phyloP scores from a whole-genome alignment of 2,329 filamentous ascomycete genomes.

The Rhytidhysteron rufulum region DNA sequence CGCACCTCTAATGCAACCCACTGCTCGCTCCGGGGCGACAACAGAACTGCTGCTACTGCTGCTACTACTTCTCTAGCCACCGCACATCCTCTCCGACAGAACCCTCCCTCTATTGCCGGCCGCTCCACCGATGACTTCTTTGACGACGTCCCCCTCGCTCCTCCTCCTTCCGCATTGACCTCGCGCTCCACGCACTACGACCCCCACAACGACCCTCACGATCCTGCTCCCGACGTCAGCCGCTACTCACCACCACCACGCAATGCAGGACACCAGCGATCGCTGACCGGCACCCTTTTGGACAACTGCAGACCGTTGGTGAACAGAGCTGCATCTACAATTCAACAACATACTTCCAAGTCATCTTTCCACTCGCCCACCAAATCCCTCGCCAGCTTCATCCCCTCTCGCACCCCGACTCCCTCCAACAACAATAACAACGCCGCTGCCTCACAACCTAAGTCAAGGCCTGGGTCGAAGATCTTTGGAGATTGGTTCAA shows the following conservation, averaged over 20 bases:
- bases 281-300: constrained; percentile 33
- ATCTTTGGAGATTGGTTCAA: constrained; percentile 51
- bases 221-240: constrained; percentile 23
- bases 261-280: constrained; percentile 26
- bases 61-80: no score
- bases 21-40: constrained; percentile 22
- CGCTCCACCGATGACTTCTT: constrained; percentile 18
- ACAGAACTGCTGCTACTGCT: no score
- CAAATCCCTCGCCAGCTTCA: constrained; percentile 38
- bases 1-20: constrained; percentile 27
- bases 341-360: constrained; percentile 37
- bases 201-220: constrained; percentile 23
- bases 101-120: constrained; percentile 15
- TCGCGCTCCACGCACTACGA: constrained; percentile 29
- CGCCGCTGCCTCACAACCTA: constrained; percentile 28
- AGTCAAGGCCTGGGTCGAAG: constrained; percentile 20
- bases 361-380: constrained; percentile 33
- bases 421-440: constrained; percentile 8
- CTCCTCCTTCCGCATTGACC: constrained; percentile 32
- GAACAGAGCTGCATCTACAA: constrained; percentile 30
- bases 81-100: constrained; percentile 20
- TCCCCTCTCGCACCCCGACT: constrained; percentile 27
- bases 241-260: constrained; percentile 16
- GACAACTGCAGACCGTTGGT: constrained; percentile 34
- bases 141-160: constrained; percentile 29